These are phyloP conservation scores for Wickerhamomyces sydowiorum DNA, from an alignment of 805 yeast species.

Conservation along the genomic window DNA sequence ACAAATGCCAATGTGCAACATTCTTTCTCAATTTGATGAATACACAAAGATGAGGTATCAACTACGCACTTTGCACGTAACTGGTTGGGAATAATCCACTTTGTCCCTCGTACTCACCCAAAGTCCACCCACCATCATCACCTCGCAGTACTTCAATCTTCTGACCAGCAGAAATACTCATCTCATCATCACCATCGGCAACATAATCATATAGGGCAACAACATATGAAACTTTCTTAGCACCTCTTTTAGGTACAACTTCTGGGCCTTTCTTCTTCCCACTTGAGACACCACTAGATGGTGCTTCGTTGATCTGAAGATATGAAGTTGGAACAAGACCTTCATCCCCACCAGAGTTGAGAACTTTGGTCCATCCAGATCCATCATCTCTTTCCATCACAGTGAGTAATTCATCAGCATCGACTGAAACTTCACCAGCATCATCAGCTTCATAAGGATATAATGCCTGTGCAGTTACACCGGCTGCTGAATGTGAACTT, in stretches of 20 bases:
- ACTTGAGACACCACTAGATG: slow-evolving; percentile 2
- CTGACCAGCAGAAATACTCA: slow-evolving; percentile 70
- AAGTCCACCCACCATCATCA: slow-evolving; percentile 94
- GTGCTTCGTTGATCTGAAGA: slow-evolving; percentile 4
- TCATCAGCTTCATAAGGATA: slow-evolving; percentile 46
- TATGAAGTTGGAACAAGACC: slow-evolving; percentile 73
- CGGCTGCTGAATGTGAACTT: slow-evolving; percentile 7
- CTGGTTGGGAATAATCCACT: slow-evolving; percentile 76
- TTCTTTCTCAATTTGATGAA: too few relatives aligned
- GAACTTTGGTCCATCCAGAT: slow-evolving; percentile 84
- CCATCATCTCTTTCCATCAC: slow-evolving; percentile 57
- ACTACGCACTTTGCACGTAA: slow-evolving; percentile 43
- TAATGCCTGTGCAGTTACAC: slow-evolving; percentile 3
- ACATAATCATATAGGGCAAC: slow-evolving; percentile 70
- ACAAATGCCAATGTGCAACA: too few relatives aligned
- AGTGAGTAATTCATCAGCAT: slow-evolving; percentile 51
- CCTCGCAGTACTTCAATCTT: slow-evolving; percentile 59
- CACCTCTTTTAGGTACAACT: slow-evolving; percentile 75
- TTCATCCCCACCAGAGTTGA: slow-evolving; percentile 32
- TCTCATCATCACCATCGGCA: slow-evolving; percentile 78
- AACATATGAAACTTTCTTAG: slow-evolving; percentile 55
- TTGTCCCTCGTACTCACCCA: slow-evolving; percentile 68
- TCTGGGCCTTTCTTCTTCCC: slow-evolving; percentile 60
- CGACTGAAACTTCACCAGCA: slow-evolving; percentile 61
- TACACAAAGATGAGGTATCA: too few relatives aligned